These are phyloP conservation scores for Chaetomium sp. DNA, from an alignment of 2,329 filamentous ascomycete genomes.

Conservation along the genomic window DNA sequence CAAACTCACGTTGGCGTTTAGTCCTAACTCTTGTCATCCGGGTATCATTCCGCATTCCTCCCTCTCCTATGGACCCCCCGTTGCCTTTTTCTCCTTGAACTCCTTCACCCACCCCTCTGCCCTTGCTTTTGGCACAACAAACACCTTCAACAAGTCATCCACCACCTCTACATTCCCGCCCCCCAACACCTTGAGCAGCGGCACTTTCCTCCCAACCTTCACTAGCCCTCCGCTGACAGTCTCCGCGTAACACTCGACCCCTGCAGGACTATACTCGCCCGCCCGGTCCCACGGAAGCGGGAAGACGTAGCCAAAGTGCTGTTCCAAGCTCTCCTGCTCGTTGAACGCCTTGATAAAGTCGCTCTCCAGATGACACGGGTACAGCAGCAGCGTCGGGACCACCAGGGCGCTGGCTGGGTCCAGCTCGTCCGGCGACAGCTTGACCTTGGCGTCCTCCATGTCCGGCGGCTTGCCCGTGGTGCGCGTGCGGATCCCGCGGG, in stretches of 20 bases:
- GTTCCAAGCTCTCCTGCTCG: conserved; percentile 72
- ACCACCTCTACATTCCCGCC: conserved; percentile 82
- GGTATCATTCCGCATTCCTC: conserved; percentile 11
- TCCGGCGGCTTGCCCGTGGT: conserved; percentile 74
- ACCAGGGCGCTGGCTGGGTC: conserved; percentile 71
- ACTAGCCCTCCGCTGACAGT: conserved; percentile 77
- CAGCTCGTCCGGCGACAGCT: conserved; percentile 70
- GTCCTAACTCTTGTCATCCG: background rate
- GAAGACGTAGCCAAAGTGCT: conserved; percentile 84
- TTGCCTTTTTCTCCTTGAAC: conserved; percentile 74
- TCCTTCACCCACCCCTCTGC: conserved; percentile 78
- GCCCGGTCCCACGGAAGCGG: conserved; percentile 82
- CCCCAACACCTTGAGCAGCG: conserved; percentile 71
- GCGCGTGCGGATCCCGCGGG: conserved; percentile 69
- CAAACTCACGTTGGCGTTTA: background rate
- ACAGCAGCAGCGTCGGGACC: conserved; percentile 82
- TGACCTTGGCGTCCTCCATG: conserved; percentile 78
- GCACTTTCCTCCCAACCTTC: conserved; percentile 85
- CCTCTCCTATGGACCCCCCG: conserved; percentile 42
- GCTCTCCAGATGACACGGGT: conserved; percentile 77
- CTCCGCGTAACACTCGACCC: conserved; percentile 88
- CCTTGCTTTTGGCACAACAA: conserved; percentile 73
- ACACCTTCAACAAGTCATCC: conserved; percentile 81
- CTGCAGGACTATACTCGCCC: conserved; percentile 63
- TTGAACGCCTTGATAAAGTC: conserved; percentile 89